Evolutionary conservation across 2,329 filamentous ascomycete species (phyloP).

Genomic region (Curvularia lunata): DNA sequence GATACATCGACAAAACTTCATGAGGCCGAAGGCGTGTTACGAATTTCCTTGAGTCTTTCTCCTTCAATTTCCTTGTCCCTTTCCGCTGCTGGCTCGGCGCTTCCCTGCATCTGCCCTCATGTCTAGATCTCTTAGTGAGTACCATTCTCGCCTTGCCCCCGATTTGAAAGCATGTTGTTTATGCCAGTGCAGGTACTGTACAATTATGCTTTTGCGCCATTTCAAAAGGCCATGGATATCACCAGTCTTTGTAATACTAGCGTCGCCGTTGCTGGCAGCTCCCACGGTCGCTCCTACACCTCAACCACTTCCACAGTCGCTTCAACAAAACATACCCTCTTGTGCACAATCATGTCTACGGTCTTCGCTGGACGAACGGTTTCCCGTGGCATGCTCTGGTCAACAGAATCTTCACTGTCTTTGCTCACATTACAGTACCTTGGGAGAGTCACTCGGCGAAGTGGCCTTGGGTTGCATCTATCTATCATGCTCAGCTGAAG

Average conservation of each 20-base stretch:
- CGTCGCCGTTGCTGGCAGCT: constrained; percentile 37
- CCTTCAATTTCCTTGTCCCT: constrained; percentile 45
- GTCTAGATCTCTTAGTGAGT: constrained; percentile 44
- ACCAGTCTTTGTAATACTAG: constrained; percentile 44
- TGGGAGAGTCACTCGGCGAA: constrained; percentile 48
- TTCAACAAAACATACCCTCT: constrained; percentile 42
- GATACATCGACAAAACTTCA: constrained; percentile 38
- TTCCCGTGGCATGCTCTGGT: constrained; percentile 45
- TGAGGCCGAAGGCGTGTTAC: constrained; percentile 47
- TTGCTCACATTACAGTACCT: constrained; percentile 48
- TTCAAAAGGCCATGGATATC: constrained; percentile 47
- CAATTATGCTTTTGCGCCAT: constrained; percentile 50
- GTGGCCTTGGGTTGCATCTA: constrained; percentile 48
- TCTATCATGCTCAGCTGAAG: constrained; percentile 38
- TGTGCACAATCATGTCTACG: constrained; percentile 48
- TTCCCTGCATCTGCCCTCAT: constrained; percentile 40
- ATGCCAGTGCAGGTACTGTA: constrained; percentile 43
- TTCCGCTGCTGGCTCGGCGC: constrained; percentile 47
- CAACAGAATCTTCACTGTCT: constrained; percentile 44
- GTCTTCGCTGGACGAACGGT: constrained; percentile 41
- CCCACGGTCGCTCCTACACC: constrained; percentile 30
- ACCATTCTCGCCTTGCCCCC: constrained; percentile 20
- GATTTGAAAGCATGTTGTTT: constrained; percentile 36
- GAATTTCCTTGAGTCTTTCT: constrained; percentile 45
- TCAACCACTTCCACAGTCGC: constrained; percentile 33